Percentiles rank a stretch among this genome's conserved stretches.
phyloP scores from a whole-genome alignment of 345 rosid species.

The Rhizophora apiculata region DNA sequence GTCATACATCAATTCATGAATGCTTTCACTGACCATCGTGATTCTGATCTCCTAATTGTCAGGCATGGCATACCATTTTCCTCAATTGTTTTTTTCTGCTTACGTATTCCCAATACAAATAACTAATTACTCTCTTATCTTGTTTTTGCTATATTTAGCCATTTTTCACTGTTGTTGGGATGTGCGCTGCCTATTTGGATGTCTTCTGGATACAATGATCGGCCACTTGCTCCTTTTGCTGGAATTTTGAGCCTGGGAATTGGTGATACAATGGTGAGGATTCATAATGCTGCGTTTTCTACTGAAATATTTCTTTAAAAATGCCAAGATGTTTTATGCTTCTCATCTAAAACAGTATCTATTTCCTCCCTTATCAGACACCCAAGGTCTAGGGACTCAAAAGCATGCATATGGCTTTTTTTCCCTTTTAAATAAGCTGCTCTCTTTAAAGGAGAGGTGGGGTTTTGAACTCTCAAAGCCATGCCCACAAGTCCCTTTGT shows the following conservation, averaged over 20 bases:
- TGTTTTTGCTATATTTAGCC: slow-evolving; percentile 43
- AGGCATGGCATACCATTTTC: slow-evolving; percentile 41
- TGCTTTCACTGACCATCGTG: slow-evolving; percentile 97
- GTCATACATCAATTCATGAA: slow-evolving; percentile 78
- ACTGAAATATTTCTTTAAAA: too few species aligned
- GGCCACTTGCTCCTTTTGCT: slow-evolving; percentile 91
- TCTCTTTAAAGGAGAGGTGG: too few species aligned
- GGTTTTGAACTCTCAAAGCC: too few species aligned
- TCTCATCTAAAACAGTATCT: too few species aligned
- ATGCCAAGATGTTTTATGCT: too few species aligned
- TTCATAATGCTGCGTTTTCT: background rate
- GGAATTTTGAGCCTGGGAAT: slow-evolving; percentile 98
- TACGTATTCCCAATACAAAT: slow-evolving; percentile 3
- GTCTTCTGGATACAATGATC: slow-evolving; percentile 90
- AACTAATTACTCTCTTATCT: slow-evolving; percentile 7
- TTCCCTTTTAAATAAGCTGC: too few species aligned
- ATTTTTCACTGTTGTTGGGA: slow-evolving; percentile 90
- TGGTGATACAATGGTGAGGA: slow-evolving; percentile 93
- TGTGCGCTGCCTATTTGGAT: slow-evolving; percentile 98
- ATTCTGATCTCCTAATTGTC: slow-evolving; percentile 87
- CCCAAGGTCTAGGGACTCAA: too few species aligned
- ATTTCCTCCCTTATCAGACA: too few species aligned
- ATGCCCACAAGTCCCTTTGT: too few species aligned
- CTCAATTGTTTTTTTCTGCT: slow-evolving; percentile 6
- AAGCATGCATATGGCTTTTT: too few species aligned